Conservation (phyloP, 805 yeast species). For the Yamadazyma philogaea region DNA sequence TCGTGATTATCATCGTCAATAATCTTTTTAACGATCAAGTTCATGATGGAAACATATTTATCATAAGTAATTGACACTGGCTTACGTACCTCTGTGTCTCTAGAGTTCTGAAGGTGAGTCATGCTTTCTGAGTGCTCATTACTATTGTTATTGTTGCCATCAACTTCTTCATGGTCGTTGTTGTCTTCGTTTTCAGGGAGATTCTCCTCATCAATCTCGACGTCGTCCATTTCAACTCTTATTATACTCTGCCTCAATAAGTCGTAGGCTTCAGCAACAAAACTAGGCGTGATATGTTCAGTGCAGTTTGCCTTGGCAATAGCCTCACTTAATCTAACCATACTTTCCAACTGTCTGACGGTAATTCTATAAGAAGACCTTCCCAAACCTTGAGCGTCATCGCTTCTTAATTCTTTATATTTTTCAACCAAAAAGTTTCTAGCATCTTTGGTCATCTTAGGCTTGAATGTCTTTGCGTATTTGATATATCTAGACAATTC, state of each 20-base stretch:
- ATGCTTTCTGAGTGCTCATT: slow-evolving; percentile 13
- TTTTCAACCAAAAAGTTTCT: slow-evolving; percentile 70
- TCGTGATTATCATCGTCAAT: slow-evolving; percentile 51
- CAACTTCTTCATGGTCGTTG: slow-evolving; percentile 20
- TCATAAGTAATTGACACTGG: slow-evolving; percentile 69
- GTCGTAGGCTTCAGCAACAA: slow-evolving; percentile 92
- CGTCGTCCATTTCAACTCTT: slow-evolving; percentile 90
- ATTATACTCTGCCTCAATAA: slow-evolving; percentile 86
- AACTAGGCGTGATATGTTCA: slow-evolving; percentile 75
- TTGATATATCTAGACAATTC: slow-evolving; percentile 84
- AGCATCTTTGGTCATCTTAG: slow-evolving; percentile 79
- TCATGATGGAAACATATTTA: slow-evolving; percentile 81
- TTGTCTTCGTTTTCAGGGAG: slow-evolving; percentile 22
- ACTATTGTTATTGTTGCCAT: slow-evolving; percentile 10
- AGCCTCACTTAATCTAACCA: slow-evolving; percentile 92
- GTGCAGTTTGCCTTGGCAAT: slow-evolving; percentile 96
- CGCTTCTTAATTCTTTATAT: slow-evolving; percentile 81
- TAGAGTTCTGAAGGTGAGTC: slow-evolving; percentile 10
- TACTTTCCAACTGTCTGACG: slow-evolving; percentile 91
- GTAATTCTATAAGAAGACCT: slow-evolving; percentile 90
- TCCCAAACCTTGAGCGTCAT: slow-evolving; percentile 86
- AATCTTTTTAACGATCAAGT: slow-evolving; percentile 63
- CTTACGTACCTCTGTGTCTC: slow-evolving; percentile 9
- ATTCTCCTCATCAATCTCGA: slow-evolving; percentile 72
- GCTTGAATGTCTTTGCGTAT: slow-evolving; percentile 91